Base-by-base conservation (phyloP, 1,139 yeast genomes). In the Yamadazyma atlantica region DNA sequence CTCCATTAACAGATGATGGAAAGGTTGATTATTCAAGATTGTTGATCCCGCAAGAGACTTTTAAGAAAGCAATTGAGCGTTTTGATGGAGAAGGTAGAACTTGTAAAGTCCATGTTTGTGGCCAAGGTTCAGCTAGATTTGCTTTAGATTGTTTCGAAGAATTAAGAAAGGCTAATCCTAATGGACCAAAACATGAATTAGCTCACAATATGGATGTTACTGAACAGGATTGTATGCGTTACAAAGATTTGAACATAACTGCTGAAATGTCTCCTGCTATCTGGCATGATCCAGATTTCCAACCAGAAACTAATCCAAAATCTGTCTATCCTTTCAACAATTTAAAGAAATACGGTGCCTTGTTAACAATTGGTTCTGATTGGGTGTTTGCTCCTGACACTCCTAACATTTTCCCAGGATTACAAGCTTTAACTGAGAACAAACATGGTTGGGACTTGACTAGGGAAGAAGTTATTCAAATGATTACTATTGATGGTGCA, bases 381-480 rank as follows among this genome's bases (percentile, higher is more conserved):
- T 53, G 57, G 57, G 57, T 53, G 8, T 53, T 53, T 41, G 51
- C 56, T 25, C 57, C 57, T 15, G 55, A 52, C 38, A 49, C 55
- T 29, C 55, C 57, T 15, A 51, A 52, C 38, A 50, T 53, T 27
- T 52, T 52, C 43, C 57, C 55, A 10, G 57, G 54, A 18, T 38
- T 53, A 17, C 57, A 52, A 36, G 54, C 56, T 10, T 36, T 53
- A 17, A 51, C 51, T 40, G 57, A 53, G 34, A 45, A 46, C 38
- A 53, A 52, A 31, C 57, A 53, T 34, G 57, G 57, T 21, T 53
- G 57, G 57, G 36, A 53, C 34, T 39, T 53, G 44, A 48, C 50
- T 18, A 43, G 57, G 36, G 46, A 49, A 38, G 57, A 53, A 15
- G 45, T 52, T 11, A 24, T 51, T 21, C 42, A 46, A 23, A 51